Percentiles rank a stretch among this genome's conserved stretches.
Evolutionary conservation across 495 filamentous ascomycete genomes (phyloP).

Genomic region (Penicillium soppii): DNA sequence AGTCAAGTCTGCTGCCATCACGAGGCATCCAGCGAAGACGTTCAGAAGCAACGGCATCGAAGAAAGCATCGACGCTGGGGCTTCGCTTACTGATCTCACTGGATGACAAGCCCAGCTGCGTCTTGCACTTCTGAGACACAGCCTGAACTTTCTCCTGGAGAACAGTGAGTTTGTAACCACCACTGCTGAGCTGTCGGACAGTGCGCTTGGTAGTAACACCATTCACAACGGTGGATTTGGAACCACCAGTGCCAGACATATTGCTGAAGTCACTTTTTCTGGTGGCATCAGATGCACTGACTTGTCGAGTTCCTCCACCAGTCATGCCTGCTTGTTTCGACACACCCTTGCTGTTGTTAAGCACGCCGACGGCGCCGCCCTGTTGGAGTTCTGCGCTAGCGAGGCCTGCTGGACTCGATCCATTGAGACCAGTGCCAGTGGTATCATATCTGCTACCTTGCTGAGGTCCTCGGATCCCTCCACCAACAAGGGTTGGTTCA

Average conservation of each 20-base stretch:
- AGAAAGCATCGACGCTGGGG: constrained; percentile 36
- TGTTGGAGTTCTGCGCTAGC: constrained; percentile 4
- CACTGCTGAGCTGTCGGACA: constrained; percentile 11
- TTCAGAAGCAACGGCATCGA: constrained; percentile 38
- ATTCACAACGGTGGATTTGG: neutral
- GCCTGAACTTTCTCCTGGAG: constrained; percentile 35
- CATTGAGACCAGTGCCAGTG: neutral
- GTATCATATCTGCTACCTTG: neutral
- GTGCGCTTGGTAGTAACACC: neutral
- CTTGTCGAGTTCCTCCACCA: constrained; percentile 5
- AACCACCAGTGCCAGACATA: neutral
- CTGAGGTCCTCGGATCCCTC: neutral
- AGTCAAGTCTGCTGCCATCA: constrained; percentile 42
- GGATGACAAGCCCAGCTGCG: constrained; percentile 33
- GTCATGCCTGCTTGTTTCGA: neutral
- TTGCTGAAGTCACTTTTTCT: neutral
- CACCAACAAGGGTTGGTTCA: neutral
- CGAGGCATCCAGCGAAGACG: constrained; percentile 42
- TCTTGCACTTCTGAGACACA: constrained; percentile 37
- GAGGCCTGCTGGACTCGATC: neutral
- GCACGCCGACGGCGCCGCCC: neutral
- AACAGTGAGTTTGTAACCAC: constrained; percentile 20
- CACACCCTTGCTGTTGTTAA: neutral
- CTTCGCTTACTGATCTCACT: constrained; percentile 31
- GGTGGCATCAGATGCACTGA: neutral